Base-by-base conservation (phyloP, 2,329 filamentous ascomycete genomes). In the Orbilia javanica region DNA sequence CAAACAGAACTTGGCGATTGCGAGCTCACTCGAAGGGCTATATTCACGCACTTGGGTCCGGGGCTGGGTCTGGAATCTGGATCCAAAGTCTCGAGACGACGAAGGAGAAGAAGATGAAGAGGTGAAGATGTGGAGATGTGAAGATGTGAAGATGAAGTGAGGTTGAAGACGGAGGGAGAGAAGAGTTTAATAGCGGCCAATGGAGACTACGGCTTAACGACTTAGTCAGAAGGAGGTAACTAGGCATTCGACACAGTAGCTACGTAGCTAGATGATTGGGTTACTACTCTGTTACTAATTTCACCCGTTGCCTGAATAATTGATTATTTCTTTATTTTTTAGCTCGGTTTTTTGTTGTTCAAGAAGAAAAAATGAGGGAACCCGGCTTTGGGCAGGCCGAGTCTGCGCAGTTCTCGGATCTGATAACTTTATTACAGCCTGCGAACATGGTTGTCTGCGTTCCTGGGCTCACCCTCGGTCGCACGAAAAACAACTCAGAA, bases 371-470 rank as follows among this genome's bases (percentile, higher is more conserved):
- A 27, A 27, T n/a, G 44, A 39, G 20, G 34, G 34, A 29, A 67
- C 50, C 63, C 50, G 55, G 55, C 55, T 25, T 60, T 60, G 44
- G 60, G 60, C 2, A 48, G 44, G 44, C 60, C 60, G 60, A 48
- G 44, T 64, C 39, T 46, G 39, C 52, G 53, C 8, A 36, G 42
- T 18, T 50, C 46, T 72, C 67, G 60, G 66, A 78, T 78, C 73
- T 71, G 73, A 78, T 78, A 78, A 78, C 73, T 78, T 78, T 78
- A 78, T 65, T 71, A 25, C 55, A 60, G 55, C 55, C 55, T 60
- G 55, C 31, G 48, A 48, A 42, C 60, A 64, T 64, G 60, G 60
- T 44, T 63, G 52, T 52, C 36, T 53, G 31, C 34, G 20, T 44
- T 57, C 52, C 52, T 57, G 52, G 52, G 52, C 39, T 29, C 27